Percentiles rank a stretch among this genome's conserved stretches.
These are phyloP conservation scores for Oryza glaberrima DNA, from an alignment of 176 grass and related monocot genomes.

Conservation along the genomic window DNA sequence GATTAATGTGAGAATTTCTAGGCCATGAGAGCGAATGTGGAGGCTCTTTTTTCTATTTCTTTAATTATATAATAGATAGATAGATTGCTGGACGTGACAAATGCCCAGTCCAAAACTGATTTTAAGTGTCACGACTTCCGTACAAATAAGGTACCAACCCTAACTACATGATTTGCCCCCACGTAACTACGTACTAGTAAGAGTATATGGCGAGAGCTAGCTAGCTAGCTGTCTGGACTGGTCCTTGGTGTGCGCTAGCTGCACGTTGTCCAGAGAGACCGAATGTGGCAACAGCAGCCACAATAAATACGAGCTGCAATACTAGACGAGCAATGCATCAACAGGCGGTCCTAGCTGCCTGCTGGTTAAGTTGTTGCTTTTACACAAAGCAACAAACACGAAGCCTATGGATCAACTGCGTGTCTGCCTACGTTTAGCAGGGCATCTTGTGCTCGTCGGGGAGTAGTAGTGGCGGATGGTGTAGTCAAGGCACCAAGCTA, in stretches of 20 bases:
- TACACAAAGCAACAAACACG: conserved; percentile 47
- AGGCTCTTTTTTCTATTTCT: no score
- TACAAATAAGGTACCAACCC: not conserved
- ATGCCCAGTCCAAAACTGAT: not conserved
- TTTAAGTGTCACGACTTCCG: not conserved
- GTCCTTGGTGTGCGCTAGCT: conserved; percentile 25
- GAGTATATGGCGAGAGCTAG: not conserved
- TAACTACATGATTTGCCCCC: not conserved
- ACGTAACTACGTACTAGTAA: not conserved
- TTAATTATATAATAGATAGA: no score
- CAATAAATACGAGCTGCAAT: conserved; percentile 25
- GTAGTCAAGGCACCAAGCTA: not conserved
- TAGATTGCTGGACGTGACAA: not conserved
- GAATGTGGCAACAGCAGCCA: conserved; percentile 25
- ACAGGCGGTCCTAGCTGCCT: conserved; percentile 25
- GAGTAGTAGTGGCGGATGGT: not conserved
- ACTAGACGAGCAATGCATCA: not conserved
- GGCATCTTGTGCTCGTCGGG: not conserved
- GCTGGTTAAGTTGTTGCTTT: conserved; percentile 32
- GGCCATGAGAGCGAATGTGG: no score
- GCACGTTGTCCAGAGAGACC: conserved; percentile 35
- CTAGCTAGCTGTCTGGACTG: not conserved
- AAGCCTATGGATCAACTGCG: not conserved
- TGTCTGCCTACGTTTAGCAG: conserved; percentile 5
- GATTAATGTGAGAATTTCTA: no score